Evolutionary conservation across 805 yeast genomes (phyloP), one percentile per base, ranked within the genome.

Genomic region (Metschnikowia anglica): DNA sequence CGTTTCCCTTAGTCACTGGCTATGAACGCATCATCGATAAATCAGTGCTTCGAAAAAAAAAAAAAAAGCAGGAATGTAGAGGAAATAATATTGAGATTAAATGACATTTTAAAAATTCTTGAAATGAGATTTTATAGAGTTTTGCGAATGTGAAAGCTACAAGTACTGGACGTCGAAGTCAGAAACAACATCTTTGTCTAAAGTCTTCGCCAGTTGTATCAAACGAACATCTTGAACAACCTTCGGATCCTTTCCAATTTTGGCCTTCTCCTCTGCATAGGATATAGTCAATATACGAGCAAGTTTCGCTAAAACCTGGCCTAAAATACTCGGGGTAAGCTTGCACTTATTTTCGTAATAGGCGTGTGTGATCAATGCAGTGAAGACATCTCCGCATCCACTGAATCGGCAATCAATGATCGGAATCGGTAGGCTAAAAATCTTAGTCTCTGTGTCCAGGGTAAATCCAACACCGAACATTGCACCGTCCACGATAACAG

Each of bases 321-420:
- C 57, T 18, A 70, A 47, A 18, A 60, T 59, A 5, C 41, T 43
- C 2, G 64, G 62, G 5, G 60, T 53, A 5, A 68, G 54, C 7
- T 18, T 26, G 30, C 50, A 39, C 4, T 43, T 38, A 30, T 50
- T 65, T 6, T 48, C 60, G 43, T 66, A 65, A 48, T 73, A 73
- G 1, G 68, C 60, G 50, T 83, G 77, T 2, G 83, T 70, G 15
- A 85, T 49, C 12, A 85, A 55, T 0, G 83, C 88, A 2, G 81
- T 69, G 58, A 85, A 83, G 13, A 85, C 61, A 57, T 85, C 93
- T 2, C 93, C 93, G 44, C 86, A 76, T 1, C 93, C 93, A 30
- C 80, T 81, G 58, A 84, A 85, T 1, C 70, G 64, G 8, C 88
- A 87, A 16, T 74, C 64, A 10, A 85, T 76, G 50, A 66, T 62